These are phyloP conservation scores for Aspergillus tamarii DNA, from an alignment of 2,329 filamentous ascomycete species.

Conservation along the genomic window DNA sequence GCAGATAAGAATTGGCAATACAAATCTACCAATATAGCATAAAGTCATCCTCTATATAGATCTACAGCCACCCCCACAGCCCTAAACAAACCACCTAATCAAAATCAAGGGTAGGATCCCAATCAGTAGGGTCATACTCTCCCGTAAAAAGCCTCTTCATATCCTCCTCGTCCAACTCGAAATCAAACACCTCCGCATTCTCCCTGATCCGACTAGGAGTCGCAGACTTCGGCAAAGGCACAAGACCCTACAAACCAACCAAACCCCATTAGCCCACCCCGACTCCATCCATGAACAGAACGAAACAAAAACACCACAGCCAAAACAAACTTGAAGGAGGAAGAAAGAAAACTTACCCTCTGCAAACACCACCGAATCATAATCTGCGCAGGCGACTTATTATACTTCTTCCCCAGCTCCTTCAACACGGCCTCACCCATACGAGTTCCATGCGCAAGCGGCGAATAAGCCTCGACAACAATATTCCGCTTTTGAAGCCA, in stretches of 20 bases:
- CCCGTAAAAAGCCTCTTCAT: slow-evolving; percentile 60
- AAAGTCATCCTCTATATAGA: neutral
- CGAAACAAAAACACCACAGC: neutral
- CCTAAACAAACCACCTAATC: slow-evolving; percentile 23
- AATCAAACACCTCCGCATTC: slow-evolving; percentile 64
- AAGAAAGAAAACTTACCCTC: slow-evolving; percentile 60
- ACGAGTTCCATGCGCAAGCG: slow-evolving; percentile 70
- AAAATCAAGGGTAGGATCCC: slow-evolving; percentile 55
- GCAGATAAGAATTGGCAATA: neutral
- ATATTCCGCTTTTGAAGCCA: slow-evolving; percentile 70
- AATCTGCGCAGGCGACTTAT: slow-evolving; percentile 71
- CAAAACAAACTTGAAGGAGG: neutral
- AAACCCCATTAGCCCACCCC: neutral
- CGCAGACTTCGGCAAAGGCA: slow-evolving; percentile 66
- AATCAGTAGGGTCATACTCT: slow-evolving; percentile 61
- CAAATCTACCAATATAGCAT: neutral
- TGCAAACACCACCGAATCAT: slow-evolving; percentile 79
- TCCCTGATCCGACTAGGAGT: slow-evolving; percentile 63
- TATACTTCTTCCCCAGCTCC: slow-evolving; percentile 67
- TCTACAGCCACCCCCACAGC: neutral
- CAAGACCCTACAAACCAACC: slow-evolving; percentile 53
- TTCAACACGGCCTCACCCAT: slow-evolving; percentile 69
- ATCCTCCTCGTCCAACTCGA: slow-evolving; percentile 60
- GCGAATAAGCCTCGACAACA: slow-evolving; percentile 77
- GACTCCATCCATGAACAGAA: slow-evolving; percentile 10